A percentile compares a stretch with the other conserved stretches of the same genome.
These are phyloP conservation scores for Lipomyces spencermartinsiae DNA, from an alignment of 805 yeast species.

Conservation along the genomic window DNA sequence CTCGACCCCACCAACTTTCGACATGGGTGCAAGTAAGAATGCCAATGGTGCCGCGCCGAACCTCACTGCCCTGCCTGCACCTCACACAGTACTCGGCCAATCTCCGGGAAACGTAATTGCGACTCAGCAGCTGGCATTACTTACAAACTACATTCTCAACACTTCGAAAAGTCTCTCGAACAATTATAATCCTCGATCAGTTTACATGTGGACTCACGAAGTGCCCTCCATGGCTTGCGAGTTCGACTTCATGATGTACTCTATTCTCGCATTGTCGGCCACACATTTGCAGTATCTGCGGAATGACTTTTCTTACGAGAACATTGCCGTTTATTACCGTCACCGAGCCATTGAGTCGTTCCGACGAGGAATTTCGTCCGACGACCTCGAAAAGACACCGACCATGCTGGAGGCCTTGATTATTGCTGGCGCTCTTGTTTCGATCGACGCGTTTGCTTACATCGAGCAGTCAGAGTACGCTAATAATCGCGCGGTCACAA, in stretches of 20 bases:
- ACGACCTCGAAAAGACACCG: conserved; percentile 30
- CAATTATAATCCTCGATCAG: conserved; percentile 34
- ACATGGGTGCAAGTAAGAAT: conserved; percentile 16
- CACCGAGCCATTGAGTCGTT: conserved; percentile 36
- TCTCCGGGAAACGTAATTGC: conserved; percentile 24
- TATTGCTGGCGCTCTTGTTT: conserved; percentile 35
- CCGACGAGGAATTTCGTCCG: conserved; percentile 24
- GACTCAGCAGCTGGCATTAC: conserved; percentile 33
- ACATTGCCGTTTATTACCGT: conserved; percentile 33
- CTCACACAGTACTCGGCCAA: conserved; percentile 30
- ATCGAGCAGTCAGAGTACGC: conserved; percentile 30
- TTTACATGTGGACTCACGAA: conserved; percentile 38
- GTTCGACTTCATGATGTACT: conserved; percentile 37
- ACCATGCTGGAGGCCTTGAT: conserved; percentile 32
- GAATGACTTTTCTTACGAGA: conserved; percentile 30
- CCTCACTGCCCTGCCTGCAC: conserved; percentile 33
- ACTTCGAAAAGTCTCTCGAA: conserved; percentile 33
- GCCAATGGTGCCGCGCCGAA: conserved; percentile 33
- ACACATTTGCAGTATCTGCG: conserved; percentile 36
- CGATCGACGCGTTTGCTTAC: conserved; percentile 37
- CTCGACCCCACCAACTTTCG: conserved; percentile 33
- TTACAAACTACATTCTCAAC: conserved; percentile 34
- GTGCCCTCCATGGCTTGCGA: conserved; percentile 38
- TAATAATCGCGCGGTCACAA: conserved; percentile 27
- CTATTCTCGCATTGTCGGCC: conserved; percentile 36